Percentiles rank a stretch among this genome's conserved stretches.
Evolutionary conservation across 2,329 filamentous ascomycete species (phyloP).

Genomic region (Xylariomycetidae sp.): DNA sequence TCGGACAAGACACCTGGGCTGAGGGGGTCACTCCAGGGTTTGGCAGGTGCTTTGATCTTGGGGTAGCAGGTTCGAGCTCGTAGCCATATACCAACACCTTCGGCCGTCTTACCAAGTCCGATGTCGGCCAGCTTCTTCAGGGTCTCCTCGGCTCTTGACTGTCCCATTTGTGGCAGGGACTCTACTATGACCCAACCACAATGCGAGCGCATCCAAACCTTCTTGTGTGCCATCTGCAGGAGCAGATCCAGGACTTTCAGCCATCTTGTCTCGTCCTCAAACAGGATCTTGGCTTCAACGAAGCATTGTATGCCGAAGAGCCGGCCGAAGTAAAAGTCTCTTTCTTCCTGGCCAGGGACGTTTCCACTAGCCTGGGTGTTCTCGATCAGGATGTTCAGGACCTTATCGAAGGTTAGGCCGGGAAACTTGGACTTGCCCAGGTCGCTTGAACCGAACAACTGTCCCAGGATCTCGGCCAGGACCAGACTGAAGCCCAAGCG

Average conservation of each 20-base stretch:
- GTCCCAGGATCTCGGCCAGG: slow-evolving; percentile 70
- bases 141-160: slow-evolving; percentile 53
- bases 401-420: slow-evolving; percentile 49
- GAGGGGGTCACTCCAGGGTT: slow-evolving; percentile 75
- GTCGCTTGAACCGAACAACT: slow-evolving; percentile 54
- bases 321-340: slow-evolving; percentile 78
- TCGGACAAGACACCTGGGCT: slow-evolving; percentile 59
- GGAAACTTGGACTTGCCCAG: slow-evolving; percentile 42
- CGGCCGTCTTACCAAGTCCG: slow-evolving; percentile 71
- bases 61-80: slow-evolving; percentile 60
- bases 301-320: slow-evolving; percentile 85
- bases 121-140: slow-evolving; percentile 56
- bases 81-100: slow-evolving; percentile 87
- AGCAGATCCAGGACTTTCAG: slow-evolving; percentile 64
- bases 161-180: slow-evolving; percentile 56
- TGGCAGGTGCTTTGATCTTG: slow-evolving; percentile 56
- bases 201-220: slow-evolving; percentile 83
- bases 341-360: slow-evolving; percentile 65
- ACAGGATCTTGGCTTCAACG: slow-evolving; percentile 69
- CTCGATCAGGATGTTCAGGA: slow-evolving; percentile 46
- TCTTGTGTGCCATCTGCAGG: slow-evolving; percentile 68
- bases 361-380: slow-evolving; percentile 50
- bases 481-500: slow-evolving; percentile 86
- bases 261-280: slow-evolving; percentile 56
- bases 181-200: slow-evolving; percentile 79